These are phyloP conservation scores for Ophiostoma himal-ulmi DNA, from an alignment of 2,329 filamentous ascomycete genomes.

Conservation along the genomic window DNA sequence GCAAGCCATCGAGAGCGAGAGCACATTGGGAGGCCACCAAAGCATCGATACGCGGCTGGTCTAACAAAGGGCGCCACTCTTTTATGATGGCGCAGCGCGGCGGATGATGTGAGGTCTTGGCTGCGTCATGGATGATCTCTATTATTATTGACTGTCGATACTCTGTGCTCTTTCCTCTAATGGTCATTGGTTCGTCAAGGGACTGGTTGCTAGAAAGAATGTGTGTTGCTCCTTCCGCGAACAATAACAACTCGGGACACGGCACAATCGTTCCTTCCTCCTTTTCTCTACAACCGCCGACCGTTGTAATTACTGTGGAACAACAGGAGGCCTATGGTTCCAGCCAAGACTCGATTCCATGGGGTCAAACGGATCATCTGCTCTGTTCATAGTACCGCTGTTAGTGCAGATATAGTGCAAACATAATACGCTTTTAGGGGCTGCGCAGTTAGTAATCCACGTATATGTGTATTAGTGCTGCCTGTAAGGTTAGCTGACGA, in stretches of 20 bases:
- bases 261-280: background rate
- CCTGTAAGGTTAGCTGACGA: constrained; percentile 9
- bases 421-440: background rate
- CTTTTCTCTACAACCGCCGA: background rate
- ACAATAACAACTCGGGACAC: background rate
- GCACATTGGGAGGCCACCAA: background rate
- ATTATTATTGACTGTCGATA: too few relatives aligned
- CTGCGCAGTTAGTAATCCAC: background rate
- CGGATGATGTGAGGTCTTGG: background rate
- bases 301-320: constrained; percentile 1
- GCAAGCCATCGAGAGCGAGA: background rate
- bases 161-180: too few relatives aligned
- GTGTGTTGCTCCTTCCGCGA: background rate
- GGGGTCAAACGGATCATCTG: background rate
- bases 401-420: background rate
- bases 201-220: background rate
- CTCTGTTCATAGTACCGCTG: too few relatives aligned
- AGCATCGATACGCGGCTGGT: background rate
- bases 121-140: background rate
- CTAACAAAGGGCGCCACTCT: background rate
- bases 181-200: too few relatives aligned
- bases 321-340: constrained; percentile 4
- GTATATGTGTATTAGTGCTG: background rate
- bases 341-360: constrained; percentile 6
- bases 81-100: background rate